These are phyloP conservation scores for Thuja plicata DNA, from an alignment of 83 land plant species.

Conservation along the genomic window DNA sequence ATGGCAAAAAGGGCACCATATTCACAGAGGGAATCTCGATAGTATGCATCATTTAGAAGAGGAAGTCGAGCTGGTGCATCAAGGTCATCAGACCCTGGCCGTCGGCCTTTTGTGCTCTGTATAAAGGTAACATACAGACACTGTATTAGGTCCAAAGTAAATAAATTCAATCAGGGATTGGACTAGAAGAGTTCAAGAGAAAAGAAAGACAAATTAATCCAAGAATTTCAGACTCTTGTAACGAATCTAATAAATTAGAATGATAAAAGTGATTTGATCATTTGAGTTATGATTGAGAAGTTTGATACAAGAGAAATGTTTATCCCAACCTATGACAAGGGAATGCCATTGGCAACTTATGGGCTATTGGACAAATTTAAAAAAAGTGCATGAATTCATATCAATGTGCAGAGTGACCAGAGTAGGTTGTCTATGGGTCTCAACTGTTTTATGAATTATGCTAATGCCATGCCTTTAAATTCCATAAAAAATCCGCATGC, in stretches of 20 bases:
- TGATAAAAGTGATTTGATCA: neutral
- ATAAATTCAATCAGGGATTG: neutral
- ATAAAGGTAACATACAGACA: neutral
- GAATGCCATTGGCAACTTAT: neutral
- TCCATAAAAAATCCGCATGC: too few relatives aligned
- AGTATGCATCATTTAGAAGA: constrained; percentile 72
- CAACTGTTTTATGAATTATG: too few relatives aligned
- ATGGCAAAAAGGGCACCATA: constrained; percentile 68
- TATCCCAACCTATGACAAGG: neutral
- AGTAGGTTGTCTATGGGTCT: neutral
- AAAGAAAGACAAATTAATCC: neutral
- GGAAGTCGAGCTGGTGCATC: constrained; percentile 92
- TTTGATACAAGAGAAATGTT: too few relatives aligned
- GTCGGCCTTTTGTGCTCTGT: constrained; percentile 56
- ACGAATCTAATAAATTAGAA: neutral
- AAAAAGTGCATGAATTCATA: neutral
- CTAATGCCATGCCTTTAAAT: too few relatives aligned
- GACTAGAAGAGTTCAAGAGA: neutral
- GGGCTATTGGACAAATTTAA: neutral
- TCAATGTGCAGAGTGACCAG: neutral
- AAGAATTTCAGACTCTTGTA: neutral
- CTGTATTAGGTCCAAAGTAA: neutral
- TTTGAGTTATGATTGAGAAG: too few relatives aligned
- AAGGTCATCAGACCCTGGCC: constrained; percentile 82
- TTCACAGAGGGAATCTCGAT: constrained; percentile 70